Evolutionary conservation across 306 rosid species (phyloP), one percentile per base, ranked within the genome.

Genomic region (Oemleria cerasiformis): DNA sequence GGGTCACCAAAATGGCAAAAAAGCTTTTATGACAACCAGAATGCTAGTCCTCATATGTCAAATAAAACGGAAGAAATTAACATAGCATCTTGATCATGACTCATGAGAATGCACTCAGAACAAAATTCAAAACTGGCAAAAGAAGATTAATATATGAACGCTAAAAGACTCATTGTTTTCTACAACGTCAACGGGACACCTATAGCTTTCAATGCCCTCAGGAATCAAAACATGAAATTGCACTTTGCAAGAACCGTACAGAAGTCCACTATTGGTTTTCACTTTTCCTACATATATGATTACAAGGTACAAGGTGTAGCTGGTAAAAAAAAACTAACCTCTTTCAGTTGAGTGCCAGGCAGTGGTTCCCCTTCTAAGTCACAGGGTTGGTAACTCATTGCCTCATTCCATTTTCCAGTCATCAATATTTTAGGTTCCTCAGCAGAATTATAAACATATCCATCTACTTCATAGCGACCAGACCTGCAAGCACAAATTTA

Each of bases 381-480:
- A 77, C 98, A 90, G 11, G 85, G 94, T 82, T 93, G 96, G 80
- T 83, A 93, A 73, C 85, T 84, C 89, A 93, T 48, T 15, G 89
- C 79, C 78, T 90, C 89, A 45, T 88, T 88, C 98, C 97, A 93
- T 77, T 90, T 90, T 83, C 98, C 98, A 36, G 97, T 90, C 87
- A 93, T 90, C 83, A 93, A 77, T 69, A 90, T 71, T 78, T 90
- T 90, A 17, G 98, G 97, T 76, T 93, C 97, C 83, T 90, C 98
- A 0, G 85, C 81, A 68, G 96, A 84, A 80, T 84, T 90, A 71
- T 90, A 93, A 68, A 93, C 83, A 78, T 93, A 93, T 43, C 98
- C 97, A 83, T 92, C 98, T 75, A 88, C 94, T 87, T 93, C 98
- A 65, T 93, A 90, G 64, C 97, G 97, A 76, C 97, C 96, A 75